A percentile compares a stretch with the other conserved stretches of the same genome.
Conservation (phyloP, 2,329 filamentous ascomycete genomes). For the Aspergillus arachidicola region DNA sequence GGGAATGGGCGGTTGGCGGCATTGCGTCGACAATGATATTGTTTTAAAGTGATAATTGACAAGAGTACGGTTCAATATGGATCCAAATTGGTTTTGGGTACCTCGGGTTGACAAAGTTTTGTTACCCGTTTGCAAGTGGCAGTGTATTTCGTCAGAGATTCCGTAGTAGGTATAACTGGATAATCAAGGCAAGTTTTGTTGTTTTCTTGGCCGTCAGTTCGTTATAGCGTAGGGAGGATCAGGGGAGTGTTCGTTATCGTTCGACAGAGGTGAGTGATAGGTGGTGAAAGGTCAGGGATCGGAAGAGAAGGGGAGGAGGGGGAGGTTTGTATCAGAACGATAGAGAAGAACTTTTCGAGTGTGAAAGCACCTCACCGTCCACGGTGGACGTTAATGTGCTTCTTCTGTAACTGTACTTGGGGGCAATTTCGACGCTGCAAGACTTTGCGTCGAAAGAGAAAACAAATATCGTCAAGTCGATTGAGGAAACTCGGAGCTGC, state of each 20-base stretch:
- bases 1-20: constrained; percentile 28
- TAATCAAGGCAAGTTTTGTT: constrained; percentile 8
- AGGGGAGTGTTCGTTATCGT: constrained; percentile 13
- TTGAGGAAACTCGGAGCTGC: constrained; percentile 74
- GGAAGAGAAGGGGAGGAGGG: constrained; percentile 16
- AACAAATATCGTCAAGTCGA: constrained; percentile 58
- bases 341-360: constrained; percentile 13
- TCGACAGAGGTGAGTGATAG: constrained; percentile 16
- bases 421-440: constrained; percentile 64
- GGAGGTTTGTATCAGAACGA: constrained; percentile 16
- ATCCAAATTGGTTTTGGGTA: constrained; percentile 6
- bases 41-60: not conserved
- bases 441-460: constrained; percentile 50
- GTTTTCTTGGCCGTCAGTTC: constrained; percentile 18
- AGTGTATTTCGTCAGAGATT: constrained; percentile 26
- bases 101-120: constrained; percentile 19
- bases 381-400: constrained; percentile 38
- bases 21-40: constrained; percentile 25
- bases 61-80: not conserved
- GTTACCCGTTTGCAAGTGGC: constrained; percentile 17
- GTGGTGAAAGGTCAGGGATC: constrained; percentile 15
- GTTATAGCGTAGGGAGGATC: constrained; percentile 16
- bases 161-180: constrained; percentile 7
- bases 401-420: constrained; percentile 42
- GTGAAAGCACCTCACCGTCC: constrained; percentile 42